Evolutionary conservation across 192 early-diverging fungal species (phyloP), one percentile per base, ranked within the genome.

Genomic region (Podochytrium sp.): DNA sequence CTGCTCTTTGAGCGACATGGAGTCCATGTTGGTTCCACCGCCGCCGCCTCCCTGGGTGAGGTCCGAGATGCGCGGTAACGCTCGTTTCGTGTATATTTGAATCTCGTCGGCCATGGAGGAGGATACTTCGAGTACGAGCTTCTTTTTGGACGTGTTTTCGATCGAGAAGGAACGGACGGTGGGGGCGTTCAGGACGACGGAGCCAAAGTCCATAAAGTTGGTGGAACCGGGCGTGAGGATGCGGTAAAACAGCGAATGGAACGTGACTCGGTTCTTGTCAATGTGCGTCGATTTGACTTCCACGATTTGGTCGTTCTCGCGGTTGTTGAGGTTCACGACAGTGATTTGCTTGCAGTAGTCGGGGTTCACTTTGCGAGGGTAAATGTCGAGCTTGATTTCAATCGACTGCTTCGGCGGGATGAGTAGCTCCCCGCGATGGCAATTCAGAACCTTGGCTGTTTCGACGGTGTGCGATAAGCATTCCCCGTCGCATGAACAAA

Each of bases 291-390:
- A 95, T 52, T 90, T 87, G 25, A 99, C 94, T 62, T 96, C 93
- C 25, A 99, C 90, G 30, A 91, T 91, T 76, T 91, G 90, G 79
- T 96, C 92, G 80, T 98, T 95, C 67, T 91, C 87, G 14, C 91
- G 86, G 73, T 97, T 97, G 56, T 91, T 87, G 40, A 90, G 78
- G 76, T 99, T 99, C 51, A 94, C 92, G 23, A 99, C 86, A 0
- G 95, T 96, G 1, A 99, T 88, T 81, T 99, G 93, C 74, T 99
- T 99, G 53, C 94, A 71, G 76, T 99, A 99, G 39, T 97, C 95
- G 2, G 95, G 92, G 67, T 99, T 99, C n/a, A 97, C 91, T 77
- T 96, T 97, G 16, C 97, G 91, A 2, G 97, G 97, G 75, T 96
- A 98, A 39, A 98, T 93, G 78, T 99, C 95, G 7, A 99, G 83